Percentiles rank a stretch among this genome's conserved stretches.
Evolutionary conservation across 1,284 basidiomycete genomes (phyloP).

Genomic region (Testicularia cyperi): DNA sequence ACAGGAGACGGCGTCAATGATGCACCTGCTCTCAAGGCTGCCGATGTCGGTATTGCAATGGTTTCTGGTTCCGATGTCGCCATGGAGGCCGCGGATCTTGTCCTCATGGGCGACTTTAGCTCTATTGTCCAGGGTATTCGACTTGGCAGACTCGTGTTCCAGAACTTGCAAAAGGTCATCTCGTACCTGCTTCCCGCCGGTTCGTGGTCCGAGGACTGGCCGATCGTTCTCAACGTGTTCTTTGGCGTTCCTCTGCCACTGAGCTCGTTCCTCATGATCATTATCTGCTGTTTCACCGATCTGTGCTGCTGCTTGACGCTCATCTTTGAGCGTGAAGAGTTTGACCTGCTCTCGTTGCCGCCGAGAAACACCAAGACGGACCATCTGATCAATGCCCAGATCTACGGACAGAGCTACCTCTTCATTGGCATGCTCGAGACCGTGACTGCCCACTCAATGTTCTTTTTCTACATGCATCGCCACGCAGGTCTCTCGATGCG

Average conservation of each 20-base stretch:
- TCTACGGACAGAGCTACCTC: conserved; percentile 70
- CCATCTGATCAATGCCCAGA: conserved; percentile 63
- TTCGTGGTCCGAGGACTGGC: conserved; percentile 71
- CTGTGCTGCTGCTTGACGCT: conserved; percentile 64
- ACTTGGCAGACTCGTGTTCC: conserved; percentile 68
- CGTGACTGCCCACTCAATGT: conserved; percentile 63
- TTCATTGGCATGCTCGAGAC: conserved; percentile 68
- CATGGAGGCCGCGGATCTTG: conserved; percentile 55
- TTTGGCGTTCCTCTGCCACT: conserved; percentile 66
- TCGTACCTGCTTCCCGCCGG: conserved; percentile 59
- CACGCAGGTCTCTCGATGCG: conserved; percentile 61
- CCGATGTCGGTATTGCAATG: conserved; percentile 64
- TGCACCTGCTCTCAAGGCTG: conserved; percentile 64
- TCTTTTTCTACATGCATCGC: conserved; percentile 63
- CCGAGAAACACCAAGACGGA: conserved; percentile 66
- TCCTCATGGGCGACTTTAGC: conserved; percentile 47
- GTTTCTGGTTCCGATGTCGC: conserved; percentile 62
- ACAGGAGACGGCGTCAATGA: conserved; percentile 75
- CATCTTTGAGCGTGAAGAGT: conserved; percentile 68
- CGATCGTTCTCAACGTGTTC: conserved; percentile 67
- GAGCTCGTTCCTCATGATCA: conserved; percentile 63
- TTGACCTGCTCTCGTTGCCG: conserved; percentile 62
- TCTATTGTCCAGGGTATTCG: conserved; percentile 48
- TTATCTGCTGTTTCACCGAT: conserved; percentile 64
- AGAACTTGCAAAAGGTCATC: conserved; percentile 68